Base-by-base conservation (phyloP, 2,329 filamentous ascomycete species). In the Calonectria henricotiae region DNA sequence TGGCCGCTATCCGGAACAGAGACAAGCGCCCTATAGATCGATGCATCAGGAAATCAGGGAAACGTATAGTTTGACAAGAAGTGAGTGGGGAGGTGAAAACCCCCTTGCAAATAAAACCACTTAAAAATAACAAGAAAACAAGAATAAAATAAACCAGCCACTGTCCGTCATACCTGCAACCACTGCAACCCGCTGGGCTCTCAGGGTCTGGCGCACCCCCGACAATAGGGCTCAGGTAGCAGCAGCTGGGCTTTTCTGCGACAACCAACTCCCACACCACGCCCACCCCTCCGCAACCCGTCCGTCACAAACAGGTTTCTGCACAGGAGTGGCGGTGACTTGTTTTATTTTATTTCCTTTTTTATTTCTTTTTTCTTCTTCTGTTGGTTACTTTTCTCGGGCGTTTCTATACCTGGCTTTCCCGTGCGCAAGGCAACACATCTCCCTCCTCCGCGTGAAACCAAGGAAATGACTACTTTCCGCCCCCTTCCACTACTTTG, bases 171-270 rank as follows among this genome's bases (percentile, higher is more conserved):
- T 47, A 27, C 23, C 65, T 47, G 65, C 60, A 68, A 63, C 65
- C 66, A 68, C 60, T 63, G 41, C 49, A 64, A 55, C 41, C 35
- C 15, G 12, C 35, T n/a, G 35, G 37, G 35, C 54, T 60, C 55
- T 25, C 20, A 13, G 23, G 15, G 8, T 20, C 27, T 23, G 49
- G 30, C 25, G 8, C 20, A 30, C 27, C 27, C 4, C 27, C 27
- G 27, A 30, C 27, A 7, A 30, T 30, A 30, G 27, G 27, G 17
- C 13, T 35, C 51, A 55, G 32, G 32, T 23, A 23, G 32, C 51
- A 15, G 47, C 4, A 54, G 11, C 17, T 4, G 7, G 9, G 17
- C 17, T 47, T 1, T 54, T 37, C 35, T 55, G 51, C 32, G 51
- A 60, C 55, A 60, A 41, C 35, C 43, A 39, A 60, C 55, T 15